Conservation (phyloP, 1,284 basidiomycete species). For the Schizopora paradoxa region DNA sequence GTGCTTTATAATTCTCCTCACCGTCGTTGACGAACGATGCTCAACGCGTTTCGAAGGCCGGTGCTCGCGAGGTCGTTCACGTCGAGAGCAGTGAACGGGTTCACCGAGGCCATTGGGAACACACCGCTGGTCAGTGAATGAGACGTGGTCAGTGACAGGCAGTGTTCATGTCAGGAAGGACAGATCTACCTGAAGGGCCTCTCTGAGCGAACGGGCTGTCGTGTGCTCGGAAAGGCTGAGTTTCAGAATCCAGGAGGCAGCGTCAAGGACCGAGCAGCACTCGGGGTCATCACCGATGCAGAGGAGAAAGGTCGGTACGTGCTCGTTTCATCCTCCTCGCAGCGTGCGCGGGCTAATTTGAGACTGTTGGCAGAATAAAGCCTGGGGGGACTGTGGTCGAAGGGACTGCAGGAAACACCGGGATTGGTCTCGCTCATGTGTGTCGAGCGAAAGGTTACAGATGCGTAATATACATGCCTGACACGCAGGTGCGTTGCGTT, state of each 20-base stretch:
- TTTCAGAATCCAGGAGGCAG: constrained; percentile 99
- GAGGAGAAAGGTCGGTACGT: constrained; percentile 78
- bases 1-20: too few relatives aligned
- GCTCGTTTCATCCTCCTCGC: constrained; percentile 8
- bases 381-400: constrained; percentile 96
- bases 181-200: constrained; percentile 82
- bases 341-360: constrained; percentile 2
- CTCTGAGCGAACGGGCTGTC: constrained; percentile 86
- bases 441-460: constrained; percentile 92
- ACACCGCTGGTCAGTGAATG: constrained; percentile 78
- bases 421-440: constrained; percentile 93
- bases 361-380: constrained; percentile 53
- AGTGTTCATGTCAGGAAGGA: background rate
- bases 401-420: constrained; percentile 98
- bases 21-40: too few relatives aligned
- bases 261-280: constrained; percentile 95
- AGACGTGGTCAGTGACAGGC: constrained; percentile 8
- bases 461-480: constrained; percentile 99
- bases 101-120: constrained; percentile 88
- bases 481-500: constrained; percentile 66
- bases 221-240: constrained; percentile 93
- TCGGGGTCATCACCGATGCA: constrained; percentile 86
- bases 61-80: constrained; percentile 42
- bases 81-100: constrained; percentile 66
- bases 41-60: constrained; percentile 31